Evolutionary conservation across 1,284 basidiomycete species (phyloP).

Genomic region (Trametes hirsuta): DNA sequence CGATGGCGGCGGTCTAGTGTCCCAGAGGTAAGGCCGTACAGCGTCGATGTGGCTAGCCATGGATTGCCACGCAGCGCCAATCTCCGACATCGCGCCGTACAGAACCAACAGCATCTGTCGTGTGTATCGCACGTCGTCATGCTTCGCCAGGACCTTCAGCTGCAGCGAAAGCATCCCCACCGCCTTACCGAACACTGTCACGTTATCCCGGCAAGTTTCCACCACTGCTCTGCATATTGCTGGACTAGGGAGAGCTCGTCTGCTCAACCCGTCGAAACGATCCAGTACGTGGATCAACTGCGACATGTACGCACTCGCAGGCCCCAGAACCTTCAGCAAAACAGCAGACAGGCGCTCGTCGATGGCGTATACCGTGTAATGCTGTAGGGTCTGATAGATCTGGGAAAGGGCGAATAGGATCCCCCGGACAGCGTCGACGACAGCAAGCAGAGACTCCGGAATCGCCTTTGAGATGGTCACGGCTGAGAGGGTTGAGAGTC

Average conservation of each 20-base stretch:
- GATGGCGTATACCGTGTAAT: conserved; percentile 86
- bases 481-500: conserved; percentile 77
- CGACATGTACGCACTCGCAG: conserved; percentile 82
- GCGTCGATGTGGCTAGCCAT: conserved; percentile 78
- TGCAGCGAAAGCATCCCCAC: conserved; percentile 84
- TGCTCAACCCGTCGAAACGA: conserved; percentile 86
- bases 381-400: conserved; percentile 87
- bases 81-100: conserved; percentile 90
- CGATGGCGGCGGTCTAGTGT: conserved; percentile 40
- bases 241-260: conserved; percentile 70
- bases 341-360: conserved; percentile 87
- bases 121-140: conserved; percentile 87
- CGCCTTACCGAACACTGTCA: conserved; percentile 87
- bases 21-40: conserved; percentile 67
- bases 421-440: conserved; percentile 89
- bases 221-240: conserved; percentile 80
- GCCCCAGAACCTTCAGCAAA: conserved; percentile 83
- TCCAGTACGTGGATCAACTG: conserved; percentile 90
- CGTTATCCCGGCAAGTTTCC: conserved; percentile 84
- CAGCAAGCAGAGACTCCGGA: conserved; percentile 71
- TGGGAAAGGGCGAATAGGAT: conserved; percentile 94
- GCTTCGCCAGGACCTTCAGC: conserved; percentile 73
- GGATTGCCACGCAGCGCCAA: conserved; percentile 83
- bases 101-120: conserved; percentile 88
- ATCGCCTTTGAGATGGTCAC: conserved; percentile 72